These are phyloP conservation scores for Blastobotrys buckinghamii DNA, from an alignment of 1,139 yeast genomes.

Conservation along the genomic window DNA sequence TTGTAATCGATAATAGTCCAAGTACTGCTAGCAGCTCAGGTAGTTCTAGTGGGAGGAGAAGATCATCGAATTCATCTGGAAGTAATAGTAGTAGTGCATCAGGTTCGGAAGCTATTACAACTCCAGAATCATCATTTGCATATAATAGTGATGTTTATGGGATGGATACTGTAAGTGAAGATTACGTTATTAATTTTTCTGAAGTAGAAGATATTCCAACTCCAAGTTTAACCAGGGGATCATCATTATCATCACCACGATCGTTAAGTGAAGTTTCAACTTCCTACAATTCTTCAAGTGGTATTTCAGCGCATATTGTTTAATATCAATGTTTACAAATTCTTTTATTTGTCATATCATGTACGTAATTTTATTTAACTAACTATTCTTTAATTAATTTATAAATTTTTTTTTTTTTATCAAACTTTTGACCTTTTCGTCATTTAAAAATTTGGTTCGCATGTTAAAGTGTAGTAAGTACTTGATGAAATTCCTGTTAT, in stretches of 20 bases:
- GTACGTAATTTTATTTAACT: no score
- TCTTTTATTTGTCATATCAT: no score
- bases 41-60: neutral
- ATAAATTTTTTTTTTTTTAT: neutral
- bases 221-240: conserved; percentile 12
- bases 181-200: conserved; percentile 1
- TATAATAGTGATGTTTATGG: conserved; percentile 13
- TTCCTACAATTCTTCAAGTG: no score
- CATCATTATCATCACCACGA: conserved; percentile 4
- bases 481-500: no score
- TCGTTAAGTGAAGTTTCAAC: neutral
- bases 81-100: neutral
- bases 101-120: neutral
- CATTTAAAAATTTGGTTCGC: no score
- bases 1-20: conserved; percentile 18
- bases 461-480: no score
- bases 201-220: conserved; percentile 12
- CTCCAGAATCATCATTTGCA: conserved; percentile 1
- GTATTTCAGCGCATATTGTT: no score
- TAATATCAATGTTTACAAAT: no score
- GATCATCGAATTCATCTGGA: neutral
- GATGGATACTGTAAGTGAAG: conserved; percentile 5
- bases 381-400: no score
- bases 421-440: neutral
- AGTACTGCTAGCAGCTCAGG: neutral